phyloP scores from a whole-genome alignment of 352 stramenopile species.

The Aphanomyces euteiches region DNA sequence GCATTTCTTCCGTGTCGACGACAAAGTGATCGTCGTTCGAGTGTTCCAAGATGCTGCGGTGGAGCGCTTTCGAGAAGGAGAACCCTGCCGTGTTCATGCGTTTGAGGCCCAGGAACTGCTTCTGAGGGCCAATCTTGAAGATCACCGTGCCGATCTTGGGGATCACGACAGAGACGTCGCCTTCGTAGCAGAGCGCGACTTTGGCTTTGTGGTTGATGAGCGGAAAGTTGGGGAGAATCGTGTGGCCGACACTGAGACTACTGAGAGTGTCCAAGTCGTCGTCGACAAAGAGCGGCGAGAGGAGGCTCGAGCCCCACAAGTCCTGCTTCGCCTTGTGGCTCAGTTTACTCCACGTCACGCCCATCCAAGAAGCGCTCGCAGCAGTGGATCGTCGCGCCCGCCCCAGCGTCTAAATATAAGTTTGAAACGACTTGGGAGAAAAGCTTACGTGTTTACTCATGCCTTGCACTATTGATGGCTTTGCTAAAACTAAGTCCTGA shows the following conservation, averaged over 20 bases:
- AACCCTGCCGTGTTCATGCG: constrained; percentile 7
- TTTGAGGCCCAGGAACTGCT: constrained; percentile 12
- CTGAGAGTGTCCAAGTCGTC: constrained; percentile 25
- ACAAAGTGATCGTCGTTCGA: not conserved
- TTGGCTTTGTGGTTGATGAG: constrained; percentile 15
- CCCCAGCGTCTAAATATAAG: no score
- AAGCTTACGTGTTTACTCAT: no score
- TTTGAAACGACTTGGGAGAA: no score
- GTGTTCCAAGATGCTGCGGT: not conserved
- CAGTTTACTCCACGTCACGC: not conserved
- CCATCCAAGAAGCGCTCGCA: not conserved
- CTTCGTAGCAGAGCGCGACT: constrained; percentile 26
- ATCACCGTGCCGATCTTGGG: constrained; percentile 22
- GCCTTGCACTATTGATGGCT: no score
- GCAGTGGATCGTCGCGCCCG: no score
- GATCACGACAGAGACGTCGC: constrained; percentile 18
- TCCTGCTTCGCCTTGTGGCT: constrained; percentile 8
- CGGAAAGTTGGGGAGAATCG: constrained; percentile 6
- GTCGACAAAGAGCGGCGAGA: constrained; percentile 29
- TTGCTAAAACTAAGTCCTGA: no score
- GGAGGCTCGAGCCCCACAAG: constrained; percentile 23
- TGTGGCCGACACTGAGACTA: not conserved
- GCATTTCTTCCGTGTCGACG: constrained; percentile 31
- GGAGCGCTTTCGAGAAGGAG: not conserved
- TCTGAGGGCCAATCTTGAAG: constrained; percentile 16